Base-by-base conservation (phyloP, 1,284 basidiomycete species). In the Sporisorium exsertum region DNA sequence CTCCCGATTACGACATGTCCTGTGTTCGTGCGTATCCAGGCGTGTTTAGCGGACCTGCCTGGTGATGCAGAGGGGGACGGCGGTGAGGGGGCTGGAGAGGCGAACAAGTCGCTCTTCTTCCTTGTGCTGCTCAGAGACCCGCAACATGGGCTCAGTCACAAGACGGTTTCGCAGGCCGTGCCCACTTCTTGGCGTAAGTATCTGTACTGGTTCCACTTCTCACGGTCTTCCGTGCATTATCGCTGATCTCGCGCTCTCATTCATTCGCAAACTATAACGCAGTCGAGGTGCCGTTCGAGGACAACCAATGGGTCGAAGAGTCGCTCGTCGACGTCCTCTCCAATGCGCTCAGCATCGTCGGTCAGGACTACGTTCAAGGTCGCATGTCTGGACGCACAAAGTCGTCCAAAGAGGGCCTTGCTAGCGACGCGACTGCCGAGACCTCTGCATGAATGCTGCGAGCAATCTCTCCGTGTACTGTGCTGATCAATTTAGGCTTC, bases 1-100 rank as follows among this genome's bases (percentile, higher is more conserved):
- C 45, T 88, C 15, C 94, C 94, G 3, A 93, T 94, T 15, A 93
- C 93, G 5, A 93, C 93, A 67, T 94, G 95, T 46, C 91, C 95
- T 58, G 91, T 99, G 54, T 98, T 94, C 86, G 89, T 99, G 56
- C 94, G 96, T 71, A 89, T 99, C 42, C 95, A 99, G 85, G 94
- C 96, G 1, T 72, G 74, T 46, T 32, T 77, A 20, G 62, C 77
- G 2, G 57, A 70, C 5, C 57, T 83, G 24, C 79, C 79, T 0
- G 75, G 77, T 5, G 60, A 57, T 20, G 26, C 18, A 5, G 12
- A 22, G 35, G 52, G 27, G 10, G 42, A 46, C 5, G 53, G 29
- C 7, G 43, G 26, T 22, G 49, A 62, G 2, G n/a, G n/a, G n/a
- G 27, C 33, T 3, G 51, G 43, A 29, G 61, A 77, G 42, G 64